Evolutionary conservation across 2,329 filamentous ascomycete species (phyloP), one percentile per base, ranked within the genome.

Genomic region (Juglanconis oblonga): DNA sequence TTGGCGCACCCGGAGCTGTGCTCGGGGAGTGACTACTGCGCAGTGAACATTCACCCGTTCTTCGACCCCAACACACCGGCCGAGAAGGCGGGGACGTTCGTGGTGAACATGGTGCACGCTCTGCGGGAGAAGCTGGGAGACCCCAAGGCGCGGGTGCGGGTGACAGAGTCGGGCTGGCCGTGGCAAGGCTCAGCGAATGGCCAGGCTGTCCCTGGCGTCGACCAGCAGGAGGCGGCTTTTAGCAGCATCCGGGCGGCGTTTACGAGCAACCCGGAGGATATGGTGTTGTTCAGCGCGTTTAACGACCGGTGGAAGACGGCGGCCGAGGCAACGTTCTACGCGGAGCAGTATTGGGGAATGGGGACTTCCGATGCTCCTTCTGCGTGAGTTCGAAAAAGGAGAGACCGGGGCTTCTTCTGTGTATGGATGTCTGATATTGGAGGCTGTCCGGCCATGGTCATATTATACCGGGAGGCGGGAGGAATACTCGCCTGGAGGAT

Each of bases 161-260:
- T 96, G 66, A 92, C 90, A 1, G 92, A 96, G 78, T 88, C 88
- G 3, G 92, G 92, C 54, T 97, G 92, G 92, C 92, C 92, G 47
- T 86, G 84, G 71, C 73, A 84, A 65, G 92, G 92, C 17, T 66
- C 77, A 11, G 62, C 79, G 55, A 93, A 95, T 70, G 84, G 85
- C 2, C 69, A 71, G 17, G 91, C 91, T n/a, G 77, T 93, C 2
- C 89, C 91, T 0, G 85, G 86, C 11, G 67, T 76, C n/a, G 75
- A 79, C 10, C 86, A 92, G 65, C 92, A 96, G 72, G 70, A 77
- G 10, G 71, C 73, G 29, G 92, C 92, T 10, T 72, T 96, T 40
- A 71, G 76, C 5, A 87, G 87, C 31, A 83, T 96, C 68, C 84
- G 82, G 71, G 68, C 70, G 42, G 77, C 79, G 2, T 92, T 92